A percentile compares a stretch with the other conserved stretches of the same genome.
Conservation (phyloP, 108 stramenopile species). For the Cyclotella choctawhatcheeana region DNA sequence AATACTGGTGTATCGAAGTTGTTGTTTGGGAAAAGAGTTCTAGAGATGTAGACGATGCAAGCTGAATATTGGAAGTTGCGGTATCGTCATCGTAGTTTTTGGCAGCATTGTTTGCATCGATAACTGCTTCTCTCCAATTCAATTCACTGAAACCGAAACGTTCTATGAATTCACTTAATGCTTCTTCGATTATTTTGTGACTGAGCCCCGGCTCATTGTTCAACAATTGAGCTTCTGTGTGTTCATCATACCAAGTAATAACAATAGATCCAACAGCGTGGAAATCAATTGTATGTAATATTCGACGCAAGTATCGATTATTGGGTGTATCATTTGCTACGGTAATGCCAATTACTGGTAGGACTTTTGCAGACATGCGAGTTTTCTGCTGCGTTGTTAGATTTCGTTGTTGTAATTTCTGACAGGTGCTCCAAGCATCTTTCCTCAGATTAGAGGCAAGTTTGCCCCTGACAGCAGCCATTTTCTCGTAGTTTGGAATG, state of each 20-base stretch:
- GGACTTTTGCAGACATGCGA: too few species aligned
- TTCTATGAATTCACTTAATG: conserved; percentile 34
- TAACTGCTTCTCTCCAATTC: conserved; percentile 17
- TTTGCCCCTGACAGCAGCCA: conserved; percentile 17
- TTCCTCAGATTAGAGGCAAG: conserved; percentile 19
- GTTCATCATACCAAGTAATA: conserved; percentile 52
- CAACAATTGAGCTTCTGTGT: conserved; percentile 25
- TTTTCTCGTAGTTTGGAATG: conserved; percentile 42
- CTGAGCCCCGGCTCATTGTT: conserved; percentile 22
- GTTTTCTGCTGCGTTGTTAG: conserved; percentile 4
- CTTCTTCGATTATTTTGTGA: conserved; percentile 29
- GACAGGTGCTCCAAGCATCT: conserved; percentile 22
- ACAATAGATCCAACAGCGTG: conserved; percentile 36
- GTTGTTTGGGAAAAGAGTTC: conserved; percentile 38
- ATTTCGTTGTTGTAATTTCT: background rate
- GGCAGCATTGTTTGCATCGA: background rate
- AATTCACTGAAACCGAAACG: conserved; percentile 23
- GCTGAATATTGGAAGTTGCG: conserved; percentile 3
- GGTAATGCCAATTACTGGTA: conserved; percentile 44
- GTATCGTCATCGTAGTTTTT: background rate
- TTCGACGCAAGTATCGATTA: conserved; percentile 41
- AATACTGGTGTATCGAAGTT: conserved; percentile 44
- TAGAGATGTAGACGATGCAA: conserved; percentile 31
- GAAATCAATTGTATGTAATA: conserved; percentile 42
- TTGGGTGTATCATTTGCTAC: conserved; percentile 43